Evolutionary conservation across 2,329 filamentous ascomycete species (phyloP).

Genomic region (Dactylellina sp.): DNA sequence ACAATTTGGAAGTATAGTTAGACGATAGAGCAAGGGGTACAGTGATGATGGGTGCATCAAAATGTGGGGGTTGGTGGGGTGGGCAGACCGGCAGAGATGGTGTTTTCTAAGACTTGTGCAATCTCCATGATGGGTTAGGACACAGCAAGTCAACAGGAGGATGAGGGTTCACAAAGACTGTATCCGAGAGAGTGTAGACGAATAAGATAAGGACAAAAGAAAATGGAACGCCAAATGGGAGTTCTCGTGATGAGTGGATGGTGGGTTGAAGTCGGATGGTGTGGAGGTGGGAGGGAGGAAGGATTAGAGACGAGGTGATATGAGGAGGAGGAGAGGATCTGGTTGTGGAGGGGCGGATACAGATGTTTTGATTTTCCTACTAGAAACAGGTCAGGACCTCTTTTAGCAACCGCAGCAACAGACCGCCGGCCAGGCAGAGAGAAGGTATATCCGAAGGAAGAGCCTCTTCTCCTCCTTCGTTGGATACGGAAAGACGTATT

Average conservation of each 20-base stretch:
- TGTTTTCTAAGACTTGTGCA: conserved; percentile 96
- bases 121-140: conserved; percentile 84
- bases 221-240: conserved; percentile 47
- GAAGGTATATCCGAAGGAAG: conserved; percentile 18
- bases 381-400: conserved; percentile 49
- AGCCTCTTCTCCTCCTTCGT: too few relatives aligned
- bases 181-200: conserved; percentile 60
- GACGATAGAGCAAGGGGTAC: conserved; percentile 13
- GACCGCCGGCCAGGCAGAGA: conserved; percentile 6
- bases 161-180: conserved; percentile 60
- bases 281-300: conserved; percentile 25
- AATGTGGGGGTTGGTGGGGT: conserved; percentile 59
- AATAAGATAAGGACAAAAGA: conserved; percentile 53
- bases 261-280: conserved; percentile 51
- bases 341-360: conserved; percentile 49
- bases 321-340: conserved; percentile 11
- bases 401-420: conserved; percentile 27
- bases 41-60: conserved; percentile 34
- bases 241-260: conserved; percentile 59
- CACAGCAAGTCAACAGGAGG: conserved; percentile 54
- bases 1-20: conserved; percentile 54
- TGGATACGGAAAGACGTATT: conserved; percentile 17
- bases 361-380: conserved; percentile 57
- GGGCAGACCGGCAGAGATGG: conserved; percentile 87
- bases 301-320: conserved; percentile 8